Evolutionary conservation across 805 yeast species (phyloP), one percentile per base, ranked within the genome.

Genomic region (Alloascoidea hylecoeti): DNA sequence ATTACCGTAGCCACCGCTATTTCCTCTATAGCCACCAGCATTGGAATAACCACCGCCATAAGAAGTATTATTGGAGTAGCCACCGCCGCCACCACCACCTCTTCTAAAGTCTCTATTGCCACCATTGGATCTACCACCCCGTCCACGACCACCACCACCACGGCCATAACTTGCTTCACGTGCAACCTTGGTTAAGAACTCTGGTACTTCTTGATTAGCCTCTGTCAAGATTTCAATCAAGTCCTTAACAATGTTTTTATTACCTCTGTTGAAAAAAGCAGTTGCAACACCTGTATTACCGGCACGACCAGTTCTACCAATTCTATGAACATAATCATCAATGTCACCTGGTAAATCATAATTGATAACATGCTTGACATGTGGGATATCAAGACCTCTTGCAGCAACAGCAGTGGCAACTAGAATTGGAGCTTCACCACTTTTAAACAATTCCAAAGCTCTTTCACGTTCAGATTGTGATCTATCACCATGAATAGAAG

Each of bases 241-340:
- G 45, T 86, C 96, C 61, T 83, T 83, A 48, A 75, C 89, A 53
- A 94, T 71, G 56, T 86, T 86, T 56, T 72, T 75, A 75, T 86
- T 92, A 60, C 80, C 81, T 68, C 97, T 82, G 80, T 92, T 92
- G 67, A 92, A 84, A 70, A 92, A 92, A 38, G 99, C 95, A 49
- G 96, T 88, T 47, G 99, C 96, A 52, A 83, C 71, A 82, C 99
- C 99, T 44, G 81, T 78, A 69, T 92, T 92, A 74, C 98, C 98
- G 53, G 99, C 99, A 78, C 99, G 92, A 66, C 98, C 99, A 56
- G 99, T 92, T 78, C 98, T 89, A 75, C 98, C 98, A 58, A 92
- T 92, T 70, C 98, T 83, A 70, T 92, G 98, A 42, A 92, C 98
- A 58, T 92, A 92, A 64, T 92, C 98, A 63, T 92, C 98, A 55